Percentiles rank a stretch among this genome's conserved stretches.
phyloP scores from a whole-genome alignment of 1,284 basidiomycete species.

The Irpex sp. region DNA sequence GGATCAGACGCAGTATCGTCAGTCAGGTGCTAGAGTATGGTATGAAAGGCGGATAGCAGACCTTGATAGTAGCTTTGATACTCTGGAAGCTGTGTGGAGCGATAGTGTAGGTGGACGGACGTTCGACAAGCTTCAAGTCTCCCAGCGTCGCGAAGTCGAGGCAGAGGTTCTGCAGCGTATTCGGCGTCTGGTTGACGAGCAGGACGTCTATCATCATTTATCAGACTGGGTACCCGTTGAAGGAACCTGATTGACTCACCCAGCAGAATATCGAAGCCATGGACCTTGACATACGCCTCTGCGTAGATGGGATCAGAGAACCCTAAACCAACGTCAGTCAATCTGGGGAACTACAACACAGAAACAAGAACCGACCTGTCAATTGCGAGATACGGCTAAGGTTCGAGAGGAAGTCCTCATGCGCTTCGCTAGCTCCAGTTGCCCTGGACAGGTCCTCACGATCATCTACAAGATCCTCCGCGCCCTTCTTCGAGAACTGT shows the following conservation, averaged over 20 bases:
- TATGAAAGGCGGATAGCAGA: slow-evolving; percentile 19
- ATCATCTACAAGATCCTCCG: slow-evolving; percentile 78
- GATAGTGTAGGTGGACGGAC: slow-evolving; percentile 89
- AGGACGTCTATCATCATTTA: slow-evolving; percentile 65
- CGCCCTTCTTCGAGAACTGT: slow-evolving; percentile 90
- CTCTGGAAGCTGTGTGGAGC: slow-evolving; percentile 97
- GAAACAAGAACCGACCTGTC: slow-evolving; percentile 54
- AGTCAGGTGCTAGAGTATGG: neutral
- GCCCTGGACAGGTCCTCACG: slow-evolving; percentile 88
- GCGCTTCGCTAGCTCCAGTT: slow-evolving; percentile 78
- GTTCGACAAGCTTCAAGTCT: slow-evolving; percentile 95
- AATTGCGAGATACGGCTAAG: slow-evolving; percentile 93
- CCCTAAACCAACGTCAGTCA: slow-evolving; percentile 38
- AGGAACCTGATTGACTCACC: slow-evolving; percentile 37
- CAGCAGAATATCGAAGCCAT: slow-evolving; percentile 95
- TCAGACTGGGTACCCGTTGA: slow-evolving; percentile 2
- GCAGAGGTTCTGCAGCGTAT: slow-evolving; percentile 95
- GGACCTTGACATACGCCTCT: slow-evolving; percentile 97
- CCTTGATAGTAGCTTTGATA: slow-evolving; percentile 99
- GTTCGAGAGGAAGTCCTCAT: slow-evolving; percentile 96
- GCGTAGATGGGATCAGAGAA: slow-evolving; percentile 99
- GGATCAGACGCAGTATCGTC: neutral
- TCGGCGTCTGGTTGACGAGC: slow-evolving; percentile 93
- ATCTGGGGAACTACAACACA: neutral
- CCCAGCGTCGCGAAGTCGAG: slow-evolving; percentile 98